Base-by-base conservation (phyloP, 495 filamentous ascomycete species). In the Lepraria neglecta region DNA sequence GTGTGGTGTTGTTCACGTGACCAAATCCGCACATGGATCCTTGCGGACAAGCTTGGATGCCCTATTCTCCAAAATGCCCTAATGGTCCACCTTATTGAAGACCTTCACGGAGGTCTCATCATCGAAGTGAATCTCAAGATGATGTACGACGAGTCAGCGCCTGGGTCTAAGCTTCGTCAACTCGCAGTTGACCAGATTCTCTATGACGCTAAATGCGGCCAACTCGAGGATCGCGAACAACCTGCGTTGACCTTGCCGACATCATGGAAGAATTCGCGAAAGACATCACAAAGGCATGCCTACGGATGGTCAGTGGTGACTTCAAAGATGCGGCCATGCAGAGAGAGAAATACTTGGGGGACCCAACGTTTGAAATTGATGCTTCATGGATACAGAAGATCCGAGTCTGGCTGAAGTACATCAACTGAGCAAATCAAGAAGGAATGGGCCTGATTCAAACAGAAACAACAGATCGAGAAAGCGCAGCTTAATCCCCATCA, bases 41-140 rank as follows among this genome's bases (percentile, higher is more conserved):
- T 63, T 19, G 54, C 35, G 15, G 61, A 63, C 19, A 58, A 58
- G 28, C 4, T 63, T 5, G 27, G 38, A 19, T 63, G 61, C 45
- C 54, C 43, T 7, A 11, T 31, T 6, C 24, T 63, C 24, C 53
- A 56, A n/a, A 12, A 56, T 27, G 31, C 14, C 2, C 11, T 4
- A 15, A 40, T 56, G 53, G 17, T 7, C 4, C 3, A 14, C 1
- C 53, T 56, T 2, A 0, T 56, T n/a, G 3, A 2, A 3, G 6
- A 3, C 6, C 7, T 33, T 31, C 0, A 14, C 14, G 1, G 10
- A 0, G 0, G 0, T 12, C 0, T 12, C 14, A 42, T 56, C 21
- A 28, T 12, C 0, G 0, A 21, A 19, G 38, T 0, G 28, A 56
- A 12, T 24, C 0, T 56, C 1, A 24, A 12, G 3, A 4, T 19